Evolutionary conservation across 2,329 filamentous ascomycete species (phyloP).

Genomic region (Cadophora sp.): DNA sequence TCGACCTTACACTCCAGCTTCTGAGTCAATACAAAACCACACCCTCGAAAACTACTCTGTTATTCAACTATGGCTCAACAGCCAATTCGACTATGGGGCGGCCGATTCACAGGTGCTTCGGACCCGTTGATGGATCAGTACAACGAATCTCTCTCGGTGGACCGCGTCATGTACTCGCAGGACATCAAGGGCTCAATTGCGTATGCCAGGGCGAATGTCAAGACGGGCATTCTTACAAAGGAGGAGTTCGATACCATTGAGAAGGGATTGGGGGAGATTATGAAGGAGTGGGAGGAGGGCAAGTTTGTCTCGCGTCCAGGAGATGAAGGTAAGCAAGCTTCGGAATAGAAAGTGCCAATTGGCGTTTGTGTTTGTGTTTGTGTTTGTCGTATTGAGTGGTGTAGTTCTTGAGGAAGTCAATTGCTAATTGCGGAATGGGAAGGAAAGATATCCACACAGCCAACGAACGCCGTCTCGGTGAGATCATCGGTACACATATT

Average conservation of each 20-base stretch:
- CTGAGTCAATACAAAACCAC: not conserved
- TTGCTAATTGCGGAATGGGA: not conserved
- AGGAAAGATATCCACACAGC: slow-evolving; percentile 66
- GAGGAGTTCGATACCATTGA: slow-evolving; percentile 16
- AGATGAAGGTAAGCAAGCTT: slow-evolving; percentile 14
- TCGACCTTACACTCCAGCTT: not conserved
- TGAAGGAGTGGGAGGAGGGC: slow-evolving; percentile 56
- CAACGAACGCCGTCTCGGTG: slow-evolving; percentile 75
- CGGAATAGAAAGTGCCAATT: not conserved
- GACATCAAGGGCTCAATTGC: slow-evolving; percentile 16
- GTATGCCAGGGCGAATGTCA: slow-evolving; percentile 15
- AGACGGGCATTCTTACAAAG: slow-evolving; percentile 13
- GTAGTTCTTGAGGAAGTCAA: not conserved
- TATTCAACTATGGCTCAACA: slow-evolving; percentile 23
- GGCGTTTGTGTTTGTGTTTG: too few species aligned
- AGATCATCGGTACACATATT: slow-evolving; percentile 85
- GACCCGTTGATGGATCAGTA: slow-evolving; percentile 86
- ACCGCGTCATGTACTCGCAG: slow-evolving; percentile 63
- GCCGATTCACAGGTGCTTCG: slow-evolving; percentile 64
- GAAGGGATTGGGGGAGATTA: slow-evolving; percentile 10
- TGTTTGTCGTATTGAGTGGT: too few species aligned
- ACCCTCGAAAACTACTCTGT: not conserved
- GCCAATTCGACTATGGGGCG: slow-evolving; percentile 28
- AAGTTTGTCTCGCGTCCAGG: slow-evolving; percentile 1
- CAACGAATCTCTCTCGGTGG: slow-evolving; percentile 80